These are phyloP conservation scores for Plasmodium gallinaceum DNA, from an alignment of 169 alveolate species.

Conservation along the genomic window DNA sequence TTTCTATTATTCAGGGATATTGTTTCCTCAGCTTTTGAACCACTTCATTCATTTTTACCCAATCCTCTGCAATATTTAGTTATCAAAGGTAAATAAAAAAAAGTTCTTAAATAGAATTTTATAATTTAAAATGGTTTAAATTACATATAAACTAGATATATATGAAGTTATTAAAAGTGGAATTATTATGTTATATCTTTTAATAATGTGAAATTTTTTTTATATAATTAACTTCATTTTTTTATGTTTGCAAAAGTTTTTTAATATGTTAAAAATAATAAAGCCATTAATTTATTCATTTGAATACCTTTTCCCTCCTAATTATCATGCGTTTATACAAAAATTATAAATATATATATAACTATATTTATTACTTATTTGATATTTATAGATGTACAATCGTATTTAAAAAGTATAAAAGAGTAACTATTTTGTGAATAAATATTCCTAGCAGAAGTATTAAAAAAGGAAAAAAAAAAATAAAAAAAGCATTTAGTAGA, in stretches of 20 bases:
- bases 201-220: too few relatives aligned
- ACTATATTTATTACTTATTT: background rate
- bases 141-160: too few relatives aligned
- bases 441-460: too few relatives aligned
- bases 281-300: too few relatives aligned
- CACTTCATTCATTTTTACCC: slow-evolving; percentile 83
- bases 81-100: slow-evolving; percentile 73
- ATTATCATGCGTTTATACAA: slow-evolving; percentile 7
- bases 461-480: too few relatives aligned
- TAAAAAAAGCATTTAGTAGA: background rate
- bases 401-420: slow-evolving; percentile 45
- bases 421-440: background rate
- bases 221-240: too few relatives aligned
- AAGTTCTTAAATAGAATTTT: too few relatives aligned
- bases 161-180: too few relatives aligned
- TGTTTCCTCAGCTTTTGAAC: slow-evolving; percentile 84
- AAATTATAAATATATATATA: background rate
- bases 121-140: too few relatives aligned
- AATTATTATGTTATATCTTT: too few relatives aligned
- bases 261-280: too few relatives aligned
- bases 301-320: slow-evolving; percentile 24
- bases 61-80: slow-evolving; percentile 30
- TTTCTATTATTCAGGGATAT: slow-evolving; percentile 78
- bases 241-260: too few relatives aligned
- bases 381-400: slow-evolving; percentile 49